These are phyloP conservation scores for Pyricularia grisea DNA, from an alignment of 2,329 filamentous ascomycete genomes.

Conservation along the genomic window DNA sequence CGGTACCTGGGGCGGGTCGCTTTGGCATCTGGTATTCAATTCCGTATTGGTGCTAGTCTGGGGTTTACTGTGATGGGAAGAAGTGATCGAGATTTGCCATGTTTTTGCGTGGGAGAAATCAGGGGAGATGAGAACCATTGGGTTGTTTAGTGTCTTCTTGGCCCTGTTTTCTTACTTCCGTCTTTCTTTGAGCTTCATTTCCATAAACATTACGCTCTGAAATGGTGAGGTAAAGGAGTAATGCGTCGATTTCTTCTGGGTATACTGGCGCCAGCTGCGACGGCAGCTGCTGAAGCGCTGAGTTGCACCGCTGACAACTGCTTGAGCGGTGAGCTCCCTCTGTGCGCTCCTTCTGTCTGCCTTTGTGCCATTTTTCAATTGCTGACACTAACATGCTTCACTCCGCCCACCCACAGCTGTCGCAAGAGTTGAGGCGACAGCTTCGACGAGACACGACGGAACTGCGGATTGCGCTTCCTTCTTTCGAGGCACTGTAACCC, in stretches of 20 bases:
- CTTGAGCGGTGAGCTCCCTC: background rate
- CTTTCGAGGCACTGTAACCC: conserved; percentile 7
- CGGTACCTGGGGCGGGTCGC: background rate
- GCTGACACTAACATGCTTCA: too few relatives aligned
- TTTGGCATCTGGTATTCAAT: background rate
- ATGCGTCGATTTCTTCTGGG: background rate
- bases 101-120: background rate
- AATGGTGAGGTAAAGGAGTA: background rate
- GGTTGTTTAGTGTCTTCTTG: background rate
- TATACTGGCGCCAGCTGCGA: background rate
- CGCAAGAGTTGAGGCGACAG: background rate
- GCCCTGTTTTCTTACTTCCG: background rate
- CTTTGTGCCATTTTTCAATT: background rate
- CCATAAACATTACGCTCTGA: too few relatives aligned
- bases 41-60: background rate
- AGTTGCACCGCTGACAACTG: conserved; percentile 1
- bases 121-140: background rate
- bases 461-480: conserved; percentile 9
- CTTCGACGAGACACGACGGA: conserved; percentile 5
- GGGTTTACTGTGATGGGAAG: background rate
- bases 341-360: background rate
- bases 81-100: background rate
- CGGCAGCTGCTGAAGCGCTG: background rate
- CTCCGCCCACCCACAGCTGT: background rate
- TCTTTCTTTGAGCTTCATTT: background rate